Conservation (phyloP, 768 basidiomycete genomes). For the Sarcomyxa edulis region DNA sequence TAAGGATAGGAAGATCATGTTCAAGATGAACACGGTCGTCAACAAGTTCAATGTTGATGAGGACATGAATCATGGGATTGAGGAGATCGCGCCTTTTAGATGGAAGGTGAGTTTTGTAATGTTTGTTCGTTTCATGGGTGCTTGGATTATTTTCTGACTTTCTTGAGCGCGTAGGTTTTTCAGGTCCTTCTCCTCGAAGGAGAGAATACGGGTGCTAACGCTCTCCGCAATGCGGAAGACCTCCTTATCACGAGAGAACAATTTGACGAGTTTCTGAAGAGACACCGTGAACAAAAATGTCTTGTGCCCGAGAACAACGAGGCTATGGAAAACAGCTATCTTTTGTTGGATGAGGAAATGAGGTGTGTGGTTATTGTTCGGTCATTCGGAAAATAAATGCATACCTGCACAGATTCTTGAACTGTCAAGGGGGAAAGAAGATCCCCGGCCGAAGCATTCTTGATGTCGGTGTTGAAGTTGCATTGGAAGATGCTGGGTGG, state of each 20-base stretch:
- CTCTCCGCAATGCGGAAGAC: slow-evolving; percentile 7
- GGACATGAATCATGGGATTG: slow-evolving; percentile 13
- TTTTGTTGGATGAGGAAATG: slow-evolving; percentile 26
- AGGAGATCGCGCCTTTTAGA: slow-evolving; percentile 13
- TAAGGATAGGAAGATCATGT: slow-evolving; percentile 8
- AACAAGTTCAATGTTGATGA: slow-evolving; percentile 13
- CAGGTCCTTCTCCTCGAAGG: slow-evolving; percentile 18
- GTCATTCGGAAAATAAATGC: neutral
- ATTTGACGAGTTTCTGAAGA: slow-evolving; percentile 25
- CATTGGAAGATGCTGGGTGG: slow-evolving; percentile 18
- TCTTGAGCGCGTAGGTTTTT: slow-evolving; percentile 20
- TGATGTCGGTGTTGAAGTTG: slow-evolving; percentile 17
- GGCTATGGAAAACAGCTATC: slow-evolving; percentile 31
- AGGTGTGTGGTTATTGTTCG: too few species aligned
- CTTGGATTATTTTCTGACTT: too few species aligned
- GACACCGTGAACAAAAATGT: slow-evolving; percentile 18
- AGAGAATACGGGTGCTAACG: slow-evolving; percentile 13
- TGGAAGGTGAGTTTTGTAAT: too few species aligned
- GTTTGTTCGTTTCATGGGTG: too few species aligned
- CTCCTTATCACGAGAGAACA: slow-evolving; percentile 15
- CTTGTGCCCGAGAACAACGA: slow-evolving; percentile 32
- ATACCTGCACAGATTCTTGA: slow-evolving; percentile 13
- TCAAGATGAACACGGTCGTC: slow-evolving; percentile 18
- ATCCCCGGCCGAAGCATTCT: slow-evolving; percentile 15
- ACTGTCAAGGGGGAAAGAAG: slow-evolving; percentile 16